Evolutionary conservation across 164 flowering plant species (phyloP).

Genomic region (Pachysandra terminalis): DNA sequence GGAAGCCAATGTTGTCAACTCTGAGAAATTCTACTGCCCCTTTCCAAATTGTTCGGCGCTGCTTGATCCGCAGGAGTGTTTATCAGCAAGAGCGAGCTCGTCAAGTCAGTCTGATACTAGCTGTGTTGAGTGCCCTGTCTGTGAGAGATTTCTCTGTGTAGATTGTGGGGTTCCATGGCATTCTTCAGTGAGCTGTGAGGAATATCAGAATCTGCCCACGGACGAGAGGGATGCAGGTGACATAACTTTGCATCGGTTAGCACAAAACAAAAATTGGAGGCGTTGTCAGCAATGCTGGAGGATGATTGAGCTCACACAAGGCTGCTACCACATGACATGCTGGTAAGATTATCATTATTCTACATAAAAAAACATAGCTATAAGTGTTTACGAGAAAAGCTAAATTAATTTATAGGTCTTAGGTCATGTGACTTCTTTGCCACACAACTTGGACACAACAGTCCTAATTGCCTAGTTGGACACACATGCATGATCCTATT

Average conservation of each 20-base stretch:
- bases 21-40: conserved; percentile 64
- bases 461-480: no score
- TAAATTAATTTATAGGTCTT: no score
- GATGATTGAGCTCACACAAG: conserved; percentile 77
- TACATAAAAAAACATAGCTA: neutral
- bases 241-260: conserved; percentile 55
- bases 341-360: conserved; percentile 42
- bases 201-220: conserved; percentile 61
- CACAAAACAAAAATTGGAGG: conserved; percentile 66
- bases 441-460: no score
- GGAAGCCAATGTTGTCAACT: conserved; percentile 54
- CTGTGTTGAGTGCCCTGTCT: conserved; percentile 73
- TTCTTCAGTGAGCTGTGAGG: conserved; percentile 70
- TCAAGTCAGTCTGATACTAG: conserved; percentile 50
- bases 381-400: no score
- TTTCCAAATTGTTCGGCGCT: conserved; percentile 67
- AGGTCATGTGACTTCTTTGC: no score
- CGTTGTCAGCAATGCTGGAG: conserved; percentile 80
- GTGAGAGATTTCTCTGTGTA: conserved; percentile 64
- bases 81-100: conserved; percentile 62
- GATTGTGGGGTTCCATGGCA: conserved; percentile 93
- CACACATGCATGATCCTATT: no score
- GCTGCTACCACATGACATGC: conserved; percentile 90
- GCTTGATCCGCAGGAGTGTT: conserved; percentile 59
- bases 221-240: conserved; percentile 75